phyloP scores from a whole-genome alignment of 495 filamentous ascomycete species.

The Aspergillus diversus region DNA sequence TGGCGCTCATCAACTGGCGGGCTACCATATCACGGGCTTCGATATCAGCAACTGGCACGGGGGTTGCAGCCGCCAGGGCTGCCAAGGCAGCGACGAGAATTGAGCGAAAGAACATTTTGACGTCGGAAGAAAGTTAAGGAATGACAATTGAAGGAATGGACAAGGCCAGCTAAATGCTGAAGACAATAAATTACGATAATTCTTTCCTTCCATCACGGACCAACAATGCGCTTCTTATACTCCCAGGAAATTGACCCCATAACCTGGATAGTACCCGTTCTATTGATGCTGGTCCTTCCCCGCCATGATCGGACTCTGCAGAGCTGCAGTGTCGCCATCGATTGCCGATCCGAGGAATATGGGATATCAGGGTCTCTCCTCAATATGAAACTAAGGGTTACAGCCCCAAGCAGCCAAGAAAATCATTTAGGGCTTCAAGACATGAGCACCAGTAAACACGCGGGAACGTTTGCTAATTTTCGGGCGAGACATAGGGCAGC shows the following conservation, averaged over 20 bases:
- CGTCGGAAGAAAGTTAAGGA: not conserved
- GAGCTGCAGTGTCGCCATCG: not conserved
- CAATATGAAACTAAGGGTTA: not conserved
- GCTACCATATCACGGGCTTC: slow-evolving; percentile 1
- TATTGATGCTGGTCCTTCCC: not conserved
- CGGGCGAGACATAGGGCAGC: no score
- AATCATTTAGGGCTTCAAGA: not conserved
- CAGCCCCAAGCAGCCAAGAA: not conserved
- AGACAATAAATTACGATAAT: not conserved
- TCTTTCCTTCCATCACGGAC: not conserved
- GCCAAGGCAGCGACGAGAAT: slow-evolving; percentile 21
- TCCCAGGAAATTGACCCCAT: not conserved
- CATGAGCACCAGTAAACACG: no score
- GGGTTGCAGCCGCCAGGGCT: slow-evolving; percentile 21
- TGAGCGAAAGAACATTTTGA: slow-evolving; percentile 17
- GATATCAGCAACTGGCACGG: slow-evolving; percentile 15
- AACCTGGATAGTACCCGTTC: not conserved
- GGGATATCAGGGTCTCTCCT: not conserved
- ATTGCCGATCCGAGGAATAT: not conserved
- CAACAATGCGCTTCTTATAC: not conserved
- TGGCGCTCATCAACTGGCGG: slow-evolving; percentile 24
- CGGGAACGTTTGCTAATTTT: no score
- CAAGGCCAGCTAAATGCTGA: not conserved
- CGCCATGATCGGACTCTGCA: not conserved
- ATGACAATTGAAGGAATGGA: not conserved